These are phyloP conservation scores for Hygrophorus pudorinus DNA, from an alignment of 768 basidiomycete genomes.

Conservation along the genomic window DNA sequence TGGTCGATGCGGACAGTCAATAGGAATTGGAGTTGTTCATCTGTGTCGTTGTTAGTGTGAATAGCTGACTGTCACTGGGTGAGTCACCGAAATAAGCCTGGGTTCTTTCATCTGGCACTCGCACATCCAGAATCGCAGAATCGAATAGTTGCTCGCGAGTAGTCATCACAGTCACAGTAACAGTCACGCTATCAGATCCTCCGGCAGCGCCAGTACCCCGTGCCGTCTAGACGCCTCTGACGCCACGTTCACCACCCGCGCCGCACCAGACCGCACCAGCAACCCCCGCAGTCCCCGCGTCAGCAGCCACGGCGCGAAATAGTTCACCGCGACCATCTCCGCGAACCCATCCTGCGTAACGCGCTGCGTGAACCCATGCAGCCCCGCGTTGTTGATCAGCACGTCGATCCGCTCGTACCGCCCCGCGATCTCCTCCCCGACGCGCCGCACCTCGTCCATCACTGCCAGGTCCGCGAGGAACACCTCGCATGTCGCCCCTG, in stretches of 20 bases:
- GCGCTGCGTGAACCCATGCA: neutral
- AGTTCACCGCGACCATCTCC: neutral
- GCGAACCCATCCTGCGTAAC: neutral
- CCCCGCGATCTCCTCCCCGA: neutral
- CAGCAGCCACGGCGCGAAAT: neutral
- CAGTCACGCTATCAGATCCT: no score
- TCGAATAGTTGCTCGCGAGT: constrained; percentile 52
- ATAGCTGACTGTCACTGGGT: no score
- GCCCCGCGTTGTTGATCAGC: neutral
- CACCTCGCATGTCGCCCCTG: neutral
- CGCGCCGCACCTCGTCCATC: neutral
- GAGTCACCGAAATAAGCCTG: constrained; percentile 69
- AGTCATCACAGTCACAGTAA: no score
- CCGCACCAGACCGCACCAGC: neutral
- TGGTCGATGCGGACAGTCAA: constrained; percentile 51
- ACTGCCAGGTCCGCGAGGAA: neutral
- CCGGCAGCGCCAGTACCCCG: no score
- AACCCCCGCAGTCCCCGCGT: neutral
- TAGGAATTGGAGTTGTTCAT: constrained; percentile 45
- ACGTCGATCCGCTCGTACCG: neutral
- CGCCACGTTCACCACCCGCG: neutral
- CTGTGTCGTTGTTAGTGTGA: constrained; percentile 19
- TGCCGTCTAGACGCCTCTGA: neutral
- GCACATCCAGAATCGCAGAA: constrained; percentile 46
- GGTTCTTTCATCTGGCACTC: constrained; percentile 56